Percentiles rank a stretch among this genome's conserved stretches.
These are phyloP conservation scores for Penicillium italicum DNA, from an alignment of 2,329 filamentous ascomycete species.

Conservation along the genomic window DNA sequence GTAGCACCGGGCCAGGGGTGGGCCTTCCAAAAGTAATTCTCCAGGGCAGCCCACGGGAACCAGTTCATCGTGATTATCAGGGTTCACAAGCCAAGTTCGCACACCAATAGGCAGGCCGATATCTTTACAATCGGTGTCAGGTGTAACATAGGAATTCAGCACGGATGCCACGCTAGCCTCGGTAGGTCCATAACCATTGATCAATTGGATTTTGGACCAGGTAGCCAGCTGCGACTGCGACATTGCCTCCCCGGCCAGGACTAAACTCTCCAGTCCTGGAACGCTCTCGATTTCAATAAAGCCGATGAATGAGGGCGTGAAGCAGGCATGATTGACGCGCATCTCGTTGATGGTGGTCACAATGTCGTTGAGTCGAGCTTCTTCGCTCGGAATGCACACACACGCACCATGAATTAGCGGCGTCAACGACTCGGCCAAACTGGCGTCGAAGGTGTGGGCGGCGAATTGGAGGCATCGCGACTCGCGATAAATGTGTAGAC, in stretches of 20 bases:
- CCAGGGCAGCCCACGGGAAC: conserved; percentile 42
- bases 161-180: conserved; percentile 39
- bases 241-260: conserved; percentile 49
- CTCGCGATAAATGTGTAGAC: conserved; percentile 47
- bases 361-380: conserved; percentile 50
- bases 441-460: conserved; percentile 55
- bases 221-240: conserved; percentile 40
- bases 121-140: conserved; percentile 32
- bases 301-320: conserved; percentile 58
- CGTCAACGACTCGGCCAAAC: conserved; percentile 53
- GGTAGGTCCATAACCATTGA: conserved; percentile 46
- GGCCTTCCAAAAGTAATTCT: conserved; percentile 42
- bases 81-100: conserved; percentile 40
- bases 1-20: conserved; percentile 62
- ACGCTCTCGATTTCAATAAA: conserved; percentile 45
- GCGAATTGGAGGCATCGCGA: conserved; percentile 59
- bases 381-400: conserved; percentile 55
- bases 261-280: conserved; percentile 42
- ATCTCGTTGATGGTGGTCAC: conserved; percentile 51
- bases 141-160: conserved; percentile 33
- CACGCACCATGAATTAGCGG: conserved; percentile 56
- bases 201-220: conserved; percentile 38
- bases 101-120: conserved; percentile 37
- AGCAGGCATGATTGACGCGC: conserved; percentile 52
- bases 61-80: conserved; percentile 38